These are phyloP conservation scores for Hymenochaete sp. DNA, from an alignment of 1,284 basidiomycete genomes.

Conservation along the genomic window DNA sequence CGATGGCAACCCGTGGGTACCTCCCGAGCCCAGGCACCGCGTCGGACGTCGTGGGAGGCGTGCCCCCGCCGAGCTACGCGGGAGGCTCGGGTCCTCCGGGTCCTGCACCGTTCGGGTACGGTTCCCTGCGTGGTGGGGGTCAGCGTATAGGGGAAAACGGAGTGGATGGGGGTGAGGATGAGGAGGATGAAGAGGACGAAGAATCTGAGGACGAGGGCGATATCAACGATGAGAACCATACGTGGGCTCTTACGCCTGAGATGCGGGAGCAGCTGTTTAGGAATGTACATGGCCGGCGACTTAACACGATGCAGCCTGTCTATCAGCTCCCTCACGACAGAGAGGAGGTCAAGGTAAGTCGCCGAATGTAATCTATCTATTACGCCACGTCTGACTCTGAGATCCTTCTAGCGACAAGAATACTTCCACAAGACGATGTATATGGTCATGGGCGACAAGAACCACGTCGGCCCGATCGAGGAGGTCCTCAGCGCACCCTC, in stretches of 20 bases:
- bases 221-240: conserved; percentile 12
- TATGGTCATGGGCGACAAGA: conserved; percentile 53
- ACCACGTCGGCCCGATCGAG: conserved; percentile 54
- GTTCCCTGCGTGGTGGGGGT: too few species aligned
- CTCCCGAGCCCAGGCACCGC: too few species aligned
- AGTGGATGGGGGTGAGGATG: too few species aligned
- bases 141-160: too few species aligned
- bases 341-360: conserved; percentile 21
- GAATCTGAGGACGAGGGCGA: neutral
- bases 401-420: conserved; percentile 42
- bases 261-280: conserved; percentile 18
- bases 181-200: neutral
- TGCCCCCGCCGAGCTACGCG: too few species aligned
- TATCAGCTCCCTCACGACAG: conserved; percentile 24
- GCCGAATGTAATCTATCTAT: neutral
- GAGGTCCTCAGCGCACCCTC: conserved; percentile 34
- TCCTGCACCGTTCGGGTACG: too few species aligned
- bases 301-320: conserved; percentile 19
- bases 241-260: conserved; percentile 18
- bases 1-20: too few species aligned
- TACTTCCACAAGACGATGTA: conserved; percentile 53
- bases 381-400: neutral
- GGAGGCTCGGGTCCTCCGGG: too few species aligned
- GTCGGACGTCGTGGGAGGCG: too few species aligned
- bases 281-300: conserved; percentile 17